Evolutionary conservation across 129 eudicot genomes (phyloP).

Genomic region (Tagetes patula): DNA sequence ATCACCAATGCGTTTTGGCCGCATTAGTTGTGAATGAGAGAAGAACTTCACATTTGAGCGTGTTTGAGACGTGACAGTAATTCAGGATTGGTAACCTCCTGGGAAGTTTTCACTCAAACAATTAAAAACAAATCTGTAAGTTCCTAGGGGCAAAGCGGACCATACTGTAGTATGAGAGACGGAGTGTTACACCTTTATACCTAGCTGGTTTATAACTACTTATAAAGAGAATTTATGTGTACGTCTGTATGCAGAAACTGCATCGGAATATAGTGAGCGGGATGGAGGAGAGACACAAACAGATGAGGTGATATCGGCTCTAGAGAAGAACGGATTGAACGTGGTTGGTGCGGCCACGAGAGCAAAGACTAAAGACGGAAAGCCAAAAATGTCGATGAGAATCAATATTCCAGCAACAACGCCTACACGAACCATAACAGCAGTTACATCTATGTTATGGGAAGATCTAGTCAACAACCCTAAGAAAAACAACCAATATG

Average conservation of each 20-base stretch:
- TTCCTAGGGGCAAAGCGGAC: too few relatives aligned
- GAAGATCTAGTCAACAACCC: constrained; percentile 88
- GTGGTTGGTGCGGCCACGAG: constrained; percentile 56
- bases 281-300: constrained; percentile 47
- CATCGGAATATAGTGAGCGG: constrained; percentile 50
- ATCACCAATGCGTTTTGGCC: too few relatives aligned
- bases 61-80: too few relatives aligned
- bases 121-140: too few relatives aligned
- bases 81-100: too few relatives aligned
- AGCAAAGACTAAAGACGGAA: constrained; percentile 63
- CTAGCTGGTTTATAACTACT: too few relatives aligned
- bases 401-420: constrained; percentile 84
- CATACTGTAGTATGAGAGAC: too few relatives aligned
- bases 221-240: too few relatives aligned
- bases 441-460: constrained; percentile 79
- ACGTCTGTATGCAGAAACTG: constrained; percentile 40
- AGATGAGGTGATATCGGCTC: constrained; percentile 77
- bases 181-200: too few relatives aligned
- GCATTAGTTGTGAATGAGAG: too few relatives aligned
- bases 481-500: constrained; percentile 54
- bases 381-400: constrained; percentile 70
- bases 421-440: constrained; percentile 72
- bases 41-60: too few relatives aligned
- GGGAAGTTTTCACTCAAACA: too few relatives aligned
- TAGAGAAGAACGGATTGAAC: constrained; percentile 77